Percentiles rank a stretch among this genome's conserved stretches.
Conservation (phyloP, 768 basidiomycete species). For the Kwoniella mangroviensis region DNA sequence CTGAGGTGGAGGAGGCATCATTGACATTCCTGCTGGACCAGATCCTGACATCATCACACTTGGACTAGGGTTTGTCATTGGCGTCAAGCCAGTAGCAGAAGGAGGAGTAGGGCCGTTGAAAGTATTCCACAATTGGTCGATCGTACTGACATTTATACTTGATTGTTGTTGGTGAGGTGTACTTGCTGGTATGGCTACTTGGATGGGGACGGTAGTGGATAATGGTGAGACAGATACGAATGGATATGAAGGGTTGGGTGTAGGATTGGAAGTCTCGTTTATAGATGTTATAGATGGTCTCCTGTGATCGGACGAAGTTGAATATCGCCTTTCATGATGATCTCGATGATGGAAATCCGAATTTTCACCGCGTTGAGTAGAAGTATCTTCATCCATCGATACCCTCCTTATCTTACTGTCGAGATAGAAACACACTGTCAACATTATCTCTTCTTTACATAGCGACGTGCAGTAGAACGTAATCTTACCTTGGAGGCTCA, state of each 20-base stretch:
- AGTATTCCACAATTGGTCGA: constrained; percentile 11
- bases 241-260: constrained; percentile 1
- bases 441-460: not conserved
- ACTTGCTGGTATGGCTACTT: constrained; percentile 10
- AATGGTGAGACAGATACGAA: constrained; percentile 1
- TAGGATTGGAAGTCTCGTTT: not conserved
- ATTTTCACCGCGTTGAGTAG: constrained; percentile 9
- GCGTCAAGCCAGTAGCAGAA: constrained; percentile 10
- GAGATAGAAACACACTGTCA: not conserved
- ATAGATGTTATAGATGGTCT: constrained; percentile 2
- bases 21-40: constrained; percentile 15
- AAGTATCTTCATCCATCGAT: constrained; percentile 8
- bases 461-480: not conserved
- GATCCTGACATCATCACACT: constrained; percentile 11
- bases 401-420: not conserved
- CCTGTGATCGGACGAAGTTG: constrained; percentile 11
- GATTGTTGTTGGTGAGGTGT: not conserved
- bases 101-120: constrained; percentile 5
- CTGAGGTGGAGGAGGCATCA: constrained; percentile 23
- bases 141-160: not conserved
- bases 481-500: constrained; percentile 8
- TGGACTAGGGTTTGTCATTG: constrained; percentile 11
- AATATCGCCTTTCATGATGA: constrained; percentile 1
- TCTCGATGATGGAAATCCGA: not conserved
- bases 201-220: constrained; percentile 1